A percentile compares a stretch with the other conserved stretches of the same genome.
Conservation (phyloP, 176 grass and related monocot genomes). For the Lolium perenne region DNA sequence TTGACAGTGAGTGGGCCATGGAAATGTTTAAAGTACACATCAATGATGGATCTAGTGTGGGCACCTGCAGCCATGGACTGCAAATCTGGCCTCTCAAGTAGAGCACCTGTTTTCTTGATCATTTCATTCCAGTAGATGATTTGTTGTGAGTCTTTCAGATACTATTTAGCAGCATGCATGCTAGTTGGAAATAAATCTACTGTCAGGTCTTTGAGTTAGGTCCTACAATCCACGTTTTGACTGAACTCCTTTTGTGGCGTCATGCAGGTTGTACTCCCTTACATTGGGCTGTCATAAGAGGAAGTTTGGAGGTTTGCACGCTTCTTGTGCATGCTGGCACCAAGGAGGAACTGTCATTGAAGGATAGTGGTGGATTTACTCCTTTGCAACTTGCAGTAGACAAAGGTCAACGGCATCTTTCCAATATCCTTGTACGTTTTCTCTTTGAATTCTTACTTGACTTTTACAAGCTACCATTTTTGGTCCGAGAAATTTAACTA, state of each 20-base stretch:
- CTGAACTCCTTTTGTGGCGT: constrained; percentile 43
- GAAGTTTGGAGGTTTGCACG: constrained; percentile 81
- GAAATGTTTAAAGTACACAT: neutral
- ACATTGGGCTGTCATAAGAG: constrained; percentile 94
- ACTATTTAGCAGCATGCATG: neutral
- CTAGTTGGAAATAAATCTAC: constrained; percentile 2
- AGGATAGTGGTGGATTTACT: constrained; percentile 87
- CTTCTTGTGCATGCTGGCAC: constrained; percentile 94
- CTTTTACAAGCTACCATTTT: constrained; percentile 31
- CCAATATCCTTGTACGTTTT: constrained; percentile 89
- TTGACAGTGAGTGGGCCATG: constrained; percentile 3
- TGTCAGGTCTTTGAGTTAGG: neutral
- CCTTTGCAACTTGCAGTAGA: constrained; percentile 86
- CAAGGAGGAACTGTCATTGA: constrained; percentile 75
- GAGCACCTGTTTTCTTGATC: neutral
- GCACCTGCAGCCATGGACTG: neutral
- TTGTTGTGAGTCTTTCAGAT: neutral
- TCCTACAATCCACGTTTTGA: constrained; percentile 1
- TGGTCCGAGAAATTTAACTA: constrained; percentile 16
- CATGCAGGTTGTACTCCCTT: constrained; percentile 84
- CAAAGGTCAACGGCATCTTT: constrained; percentile 86
- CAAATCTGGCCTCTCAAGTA: neutral
- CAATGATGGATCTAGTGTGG: neutral
- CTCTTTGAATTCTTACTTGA: constrained; percentile 36
- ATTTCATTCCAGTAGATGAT: neutral